Evolutionary conservation across 176 grass and related monocot genomes (phyloP).

Genomic region (Ampelocalamus luodianensis): DNA sequence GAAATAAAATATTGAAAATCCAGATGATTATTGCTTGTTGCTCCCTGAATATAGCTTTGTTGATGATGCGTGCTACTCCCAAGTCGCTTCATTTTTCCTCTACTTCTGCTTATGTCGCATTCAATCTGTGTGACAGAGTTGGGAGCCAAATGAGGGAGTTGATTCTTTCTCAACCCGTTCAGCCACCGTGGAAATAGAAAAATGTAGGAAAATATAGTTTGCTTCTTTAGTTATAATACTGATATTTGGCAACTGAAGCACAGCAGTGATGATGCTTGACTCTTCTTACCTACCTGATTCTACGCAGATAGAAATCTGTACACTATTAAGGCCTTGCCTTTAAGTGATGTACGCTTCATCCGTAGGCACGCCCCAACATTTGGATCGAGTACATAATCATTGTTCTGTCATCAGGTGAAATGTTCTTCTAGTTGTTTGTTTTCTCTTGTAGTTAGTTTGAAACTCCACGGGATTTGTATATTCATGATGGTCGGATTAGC

Average conservation of each 20-base stretch:
- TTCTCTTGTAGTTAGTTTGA: background rate
- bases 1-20: background rate
- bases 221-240: constrained; percentile 4
- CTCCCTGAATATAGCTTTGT: constrained; percentile 29
- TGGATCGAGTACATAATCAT: constrained; percentile 85
- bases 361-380: constrained; percentile 83
- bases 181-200: constrained; percentile 55
- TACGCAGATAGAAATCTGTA: constrained; percentile 86
- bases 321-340: constrained; percentile 68
- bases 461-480: background rate
- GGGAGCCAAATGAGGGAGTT: constrained; percentile 65
- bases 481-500: background rate
- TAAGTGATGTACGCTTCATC: constrained; percentile 92
- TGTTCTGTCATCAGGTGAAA: constrained; percentile 91
- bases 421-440: constrained; percentile 17
- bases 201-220: constrained; percentile 49
- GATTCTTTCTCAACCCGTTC: constrained; percentile 57
- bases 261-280: constrained; percentile 2
- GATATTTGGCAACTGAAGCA: background rate
- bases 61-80: background rate
- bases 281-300: constrained; percentile 35
- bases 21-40: constrained; percentile 10
- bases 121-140: constrained; percentile 56
- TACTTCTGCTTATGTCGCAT: constrained; percentile 8
- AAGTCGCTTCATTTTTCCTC: background rate